Evolutionary conservation across 2,329 filamentous ascomycete species (phyloP), one percentile per base, ranked within the genome.

Genomic region (Aspergillus nomiae): DNA sequence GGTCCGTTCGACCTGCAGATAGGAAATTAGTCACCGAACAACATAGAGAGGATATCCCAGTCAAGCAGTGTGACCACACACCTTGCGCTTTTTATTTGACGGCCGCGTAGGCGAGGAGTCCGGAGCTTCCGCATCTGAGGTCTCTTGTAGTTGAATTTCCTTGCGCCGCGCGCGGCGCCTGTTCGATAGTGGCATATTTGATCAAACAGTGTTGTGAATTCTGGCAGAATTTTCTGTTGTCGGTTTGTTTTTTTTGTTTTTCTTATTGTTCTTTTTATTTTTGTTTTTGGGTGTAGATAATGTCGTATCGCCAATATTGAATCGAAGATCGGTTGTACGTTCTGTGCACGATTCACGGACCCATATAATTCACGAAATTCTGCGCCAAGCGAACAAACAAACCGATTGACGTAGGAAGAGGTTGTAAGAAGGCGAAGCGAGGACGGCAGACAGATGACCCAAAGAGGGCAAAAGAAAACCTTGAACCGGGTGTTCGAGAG

Each of bases 81-180:
- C 81, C 78, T 80, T 83, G 77, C 80, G 79, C 74, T 81, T 83
- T 71, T 82, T 83, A 58, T 76, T 74, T 26, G 81, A 78, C 19
- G 80, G 79, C 45, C 78, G 80, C 67, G 75, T 78, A 48, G 81
- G 80, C 41, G 82, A 83, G 38, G 81, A 83, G 65, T 82, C 80
- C 66, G 80, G 76, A 38, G 77, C 74, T 65, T 83, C 81, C 62
- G 74, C 77, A 59, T 82, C 80, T 32, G 79, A 80, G 3, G 77
- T 77, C 68, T 81, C 78, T 64, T 81, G 79, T 56, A 79, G 73
- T 68, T 80, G 74, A 46, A 79, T 73, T 70, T 80, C 77, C 74
- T 79, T 80, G 72, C 80, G 80, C 71, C 79, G 78, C 71, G 74
- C 78, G 71, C 79, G 79, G 68, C 80, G 78, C 63, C 78, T 76